phyloP scores from a whole-genome alignment of 2,329 filamentous ascomycete species.

The Cladosporium sp. region DNA sequence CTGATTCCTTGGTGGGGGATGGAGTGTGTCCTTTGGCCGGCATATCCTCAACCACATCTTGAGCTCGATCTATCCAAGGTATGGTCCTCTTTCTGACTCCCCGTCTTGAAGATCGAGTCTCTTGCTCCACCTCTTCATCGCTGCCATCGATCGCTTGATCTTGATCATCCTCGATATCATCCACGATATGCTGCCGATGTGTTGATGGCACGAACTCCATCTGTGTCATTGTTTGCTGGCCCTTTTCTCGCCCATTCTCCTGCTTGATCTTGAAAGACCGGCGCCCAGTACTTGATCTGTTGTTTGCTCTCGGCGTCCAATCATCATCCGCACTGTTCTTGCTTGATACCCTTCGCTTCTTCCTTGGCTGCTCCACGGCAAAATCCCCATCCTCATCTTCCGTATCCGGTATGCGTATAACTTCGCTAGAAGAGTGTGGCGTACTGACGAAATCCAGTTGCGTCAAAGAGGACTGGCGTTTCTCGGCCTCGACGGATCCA shows the following conservation, averaged over 20 bases:
- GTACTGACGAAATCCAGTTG: constrained; percentile 15
- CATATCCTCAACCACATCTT: neutral
- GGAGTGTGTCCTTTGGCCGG: neutral
- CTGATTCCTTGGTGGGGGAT: neutral
- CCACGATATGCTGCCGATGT: neutral
- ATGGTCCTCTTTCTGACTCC: neutral
- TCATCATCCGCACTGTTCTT: neutral
- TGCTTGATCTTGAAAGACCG: neutral
- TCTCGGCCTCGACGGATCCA: constrained; percentile 3
- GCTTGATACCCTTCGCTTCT: constrained; percentile 4
- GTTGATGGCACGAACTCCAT: constrained; percentile 1
- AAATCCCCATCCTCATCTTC: constrained; percentile 2
- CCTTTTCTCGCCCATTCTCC: neutral
- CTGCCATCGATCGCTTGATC: neutral
- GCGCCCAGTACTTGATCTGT: neutral
- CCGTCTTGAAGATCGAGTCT: neutral
- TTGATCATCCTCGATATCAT: constrained; percentile 1
- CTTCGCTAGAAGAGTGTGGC: neutral
- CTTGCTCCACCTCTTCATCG: neutral
- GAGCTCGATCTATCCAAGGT: neutral
- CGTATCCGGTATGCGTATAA: neutral
- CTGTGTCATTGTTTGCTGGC: constrained; percentile 17
- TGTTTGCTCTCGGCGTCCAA: neutral
- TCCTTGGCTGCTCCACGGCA: constrained; percentile 7
- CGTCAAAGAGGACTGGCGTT: constrained; percentile 14